Evolutionary conservation across 2,329 filamentous ascomycete genomes (phyloP), one percentile per base, ranked within the genome.

Genomic region (Aspergillus floridensis): DNA sequence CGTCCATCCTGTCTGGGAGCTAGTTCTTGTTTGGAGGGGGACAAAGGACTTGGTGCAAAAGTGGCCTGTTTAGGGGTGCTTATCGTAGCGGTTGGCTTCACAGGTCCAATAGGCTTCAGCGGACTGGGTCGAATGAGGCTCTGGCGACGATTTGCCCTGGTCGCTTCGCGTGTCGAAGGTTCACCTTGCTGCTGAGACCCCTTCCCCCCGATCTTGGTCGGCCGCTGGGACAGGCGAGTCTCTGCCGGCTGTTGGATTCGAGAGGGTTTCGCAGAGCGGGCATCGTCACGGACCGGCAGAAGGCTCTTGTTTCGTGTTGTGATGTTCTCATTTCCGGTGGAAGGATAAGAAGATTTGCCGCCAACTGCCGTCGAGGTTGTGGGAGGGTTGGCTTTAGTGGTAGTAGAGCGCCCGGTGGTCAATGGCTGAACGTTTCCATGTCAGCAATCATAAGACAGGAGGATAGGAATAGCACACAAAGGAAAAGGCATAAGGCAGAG

Each of bases 61-160:
- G 63, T 60, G n/a, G 67, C 32, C 21, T 63, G 49, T 57, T 68
- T 68, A 11, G 63, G 52, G n/a, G 62, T 63, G 6, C 64, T 59
- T 21, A 68, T 53, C 22, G 53, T 57, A 53, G 59, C 54, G 31
- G 58, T 65, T 31, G 65, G 60, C 26, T 60, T 65, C 6, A 61
- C 49, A 22, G 65, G 53, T 11, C 59, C 59, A 3, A 56, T 58
- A 2, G 62, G 56, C 44, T 65, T 72, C 53, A 68, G 55, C 14
- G 66, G 59, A 29, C 57, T 64, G n/a, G 71, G 70, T 38, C 69
- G 67, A 49, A 70, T 62, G 49, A 74, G 59, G 62, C 69, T 74
- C 57, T 70, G 71, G 11, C 71, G 72, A 49, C 72, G 70, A 46
- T 54, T 58, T 14, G 64, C 55, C 7, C 58, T 51, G 29, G 53